A percentile compares a stretch with the other conserved stretches of the same genome.
These are phyloP conservation scores for Fraxinus floribunda DNA, from an alignment of 305 asterid genomes.

Conservation along the genomic window DNA sequence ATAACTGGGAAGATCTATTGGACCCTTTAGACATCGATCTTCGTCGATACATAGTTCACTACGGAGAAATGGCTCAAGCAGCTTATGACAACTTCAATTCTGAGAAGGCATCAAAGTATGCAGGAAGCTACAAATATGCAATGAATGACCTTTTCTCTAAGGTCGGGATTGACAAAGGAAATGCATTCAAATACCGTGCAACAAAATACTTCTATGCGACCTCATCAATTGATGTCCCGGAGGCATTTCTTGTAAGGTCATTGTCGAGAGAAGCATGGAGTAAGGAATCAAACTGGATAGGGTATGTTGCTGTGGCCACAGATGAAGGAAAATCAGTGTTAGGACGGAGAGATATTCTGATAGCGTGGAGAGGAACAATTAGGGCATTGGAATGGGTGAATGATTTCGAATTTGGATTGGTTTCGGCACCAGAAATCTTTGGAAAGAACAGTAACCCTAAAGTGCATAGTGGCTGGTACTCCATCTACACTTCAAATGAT, in stretches of 20 bases:
- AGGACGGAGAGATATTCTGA: slow-evolving; percentile 70
- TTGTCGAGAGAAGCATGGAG: slow-evolving; percentile 53
- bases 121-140: slow-evolving; percentile 54
- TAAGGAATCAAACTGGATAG: slow-evolving; percentile 72
- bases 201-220: slow-evolving; percentile 50
- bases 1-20: slow-evolving; percentile 51
- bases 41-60: slow-evolving; percentile 57
- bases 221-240: slow-evolving; percentile 35
- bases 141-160: slow-evolving; percentile 39
- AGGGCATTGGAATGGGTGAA: slow-evolving; percentile 46
- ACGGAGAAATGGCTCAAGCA: slow-evolving; percentile 63
- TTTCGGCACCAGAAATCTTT: slow-evolving; percentile 45
- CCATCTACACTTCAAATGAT: slow-evolving; percentile 58
- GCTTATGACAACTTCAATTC: slow-evolving; percentile 63
- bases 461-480: slow-evolving; percentile 72
- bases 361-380: slow-evolving; percentile 62
- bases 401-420: slow-evolving; percentile 43
- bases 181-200: slow-evolving; percentile 43
- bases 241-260: slow-evolving; percentile 46
- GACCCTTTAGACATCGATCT: slow-evolving; percentile 64
- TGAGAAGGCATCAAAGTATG: slow-evolving; percentile 57
- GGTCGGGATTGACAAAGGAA: slow-evolving; percentile 42
- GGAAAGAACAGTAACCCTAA: slow-evolving; percentile 32
- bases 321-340: slow-evolving; percentile 56
- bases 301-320: slow-evolving; percentile 68